Evolutionary conservation across 2,329 filamentous ascomycete species (phyloP).

Genomic region (Aspergillus fructus): DNA sequence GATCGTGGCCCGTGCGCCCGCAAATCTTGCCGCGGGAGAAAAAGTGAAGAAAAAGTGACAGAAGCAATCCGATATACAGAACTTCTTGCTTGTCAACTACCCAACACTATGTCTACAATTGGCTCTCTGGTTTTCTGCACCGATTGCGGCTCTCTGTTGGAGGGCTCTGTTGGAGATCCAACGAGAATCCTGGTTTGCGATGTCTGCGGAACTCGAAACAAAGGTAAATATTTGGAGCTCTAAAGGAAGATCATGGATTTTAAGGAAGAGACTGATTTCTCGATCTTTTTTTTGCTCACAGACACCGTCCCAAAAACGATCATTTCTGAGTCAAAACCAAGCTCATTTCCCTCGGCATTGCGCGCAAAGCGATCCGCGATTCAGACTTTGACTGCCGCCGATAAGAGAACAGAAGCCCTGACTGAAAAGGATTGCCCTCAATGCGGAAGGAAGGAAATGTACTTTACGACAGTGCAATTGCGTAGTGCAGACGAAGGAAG

Average conservation of each 20-base stretch:
- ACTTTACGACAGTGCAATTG: conserved; percentile 80
- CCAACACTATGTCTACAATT: conserved; percentile 71
- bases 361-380: conserved; percentile 84
- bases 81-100: background rate
- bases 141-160: conserved; percentile 87
- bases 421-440: conserved; percentile 72
- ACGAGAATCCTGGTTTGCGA: conserved; percentile 78
- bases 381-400: conserved; percentile 75
- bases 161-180: conserved; percentile 72
- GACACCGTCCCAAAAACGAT: conserved; percentile 75
- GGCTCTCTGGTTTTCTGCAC: conserved; percentile 91
- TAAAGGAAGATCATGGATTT: background rate
- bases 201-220: conserved; percentile 80
- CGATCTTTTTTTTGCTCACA: conserved; percentile 33
- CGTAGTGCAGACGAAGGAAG: conserved; percentile 93
- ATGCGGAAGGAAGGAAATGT: conserved; percentile 79
- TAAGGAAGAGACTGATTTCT: conserved; percentile 16
- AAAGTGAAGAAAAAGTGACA: conserved; percentile 22
- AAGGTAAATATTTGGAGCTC: conserved; percentile 55
- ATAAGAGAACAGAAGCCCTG: conserved; percentile 70
- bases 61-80: background rate
- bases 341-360: conserved; percentile 86
- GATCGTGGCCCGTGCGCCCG: conserved; percentile 17
- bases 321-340: conserved; percentile 79
- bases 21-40: conserved; percentile 22